A percentile compares a stretch with the other conserved stretches of the same genome.
Conservation (phyloP, 2,329 filamentous ascomycete species). For the Dothideomycetes sp. region DNA sequence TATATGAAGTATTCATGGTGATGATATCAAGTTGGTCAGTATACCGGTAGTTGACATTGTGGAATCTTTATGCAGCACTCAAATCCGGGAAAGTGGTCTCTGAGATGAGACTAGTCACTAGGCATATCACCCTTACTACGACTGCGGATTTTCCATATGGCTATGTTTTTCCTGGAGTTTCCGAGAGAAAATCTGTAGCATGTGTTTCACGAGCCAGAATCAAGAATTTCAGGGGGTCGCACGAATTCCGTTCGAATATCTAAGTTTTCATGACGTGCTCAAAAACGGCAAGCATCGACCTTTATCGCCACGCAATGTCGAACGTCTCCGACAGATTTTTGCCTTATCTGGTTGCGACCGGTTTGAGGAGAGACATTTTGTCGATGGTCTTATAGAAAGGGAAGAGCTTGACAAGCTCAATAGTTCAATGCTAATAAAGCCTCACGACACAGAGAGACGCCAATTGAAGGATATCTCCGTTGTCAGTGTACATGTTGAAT, state of each 20-base stretch:
- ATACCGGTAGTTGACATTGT: too few species aligned
- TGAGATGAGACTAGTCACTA: too few species aligned
- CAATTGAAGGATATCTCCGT: not conserved
- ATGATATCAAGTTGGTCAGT: too few species aligned
- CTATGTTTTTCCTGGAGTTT: too few species aligned
- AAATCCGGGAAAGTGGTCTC: too few species aligned
- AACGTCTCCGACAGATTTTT: conserved; percentile 16
- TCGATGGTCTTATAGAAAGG: conserved; percentile 11
- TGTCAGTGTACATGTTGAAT: not conserved
- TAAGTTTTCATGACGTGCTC: conserved; percentile 8
- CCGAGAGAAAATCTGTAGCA: too few species aligned
- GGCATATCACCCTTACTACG: too few species aligned
- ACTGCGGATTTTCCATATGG: too few species aligned
- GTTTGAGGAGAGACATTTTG: conserved; percentile 12
- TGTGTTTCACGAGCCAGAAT: too few species aligned
- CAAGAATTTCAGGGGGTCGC: conserved; percentile 13
- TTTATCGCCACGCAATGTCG: conserved; percentile 15
- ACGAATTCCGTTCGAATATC: conserved; percentile 11
- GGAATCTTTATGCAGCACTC: too few species aligned
- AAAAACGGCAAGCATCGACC: not conserved
- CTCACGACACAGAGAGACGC: too few species aligned
- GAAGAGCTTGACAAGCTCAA: not conserved
- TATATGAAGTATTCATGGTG: too few species aligned
- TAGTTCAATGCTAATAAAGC: not conserved
- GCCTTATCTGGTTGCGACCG: conserved; percentile 17